Conservation (phyloP, 768 basidiomycete species). For the Psilocybe subaeruginosa region DNA sequence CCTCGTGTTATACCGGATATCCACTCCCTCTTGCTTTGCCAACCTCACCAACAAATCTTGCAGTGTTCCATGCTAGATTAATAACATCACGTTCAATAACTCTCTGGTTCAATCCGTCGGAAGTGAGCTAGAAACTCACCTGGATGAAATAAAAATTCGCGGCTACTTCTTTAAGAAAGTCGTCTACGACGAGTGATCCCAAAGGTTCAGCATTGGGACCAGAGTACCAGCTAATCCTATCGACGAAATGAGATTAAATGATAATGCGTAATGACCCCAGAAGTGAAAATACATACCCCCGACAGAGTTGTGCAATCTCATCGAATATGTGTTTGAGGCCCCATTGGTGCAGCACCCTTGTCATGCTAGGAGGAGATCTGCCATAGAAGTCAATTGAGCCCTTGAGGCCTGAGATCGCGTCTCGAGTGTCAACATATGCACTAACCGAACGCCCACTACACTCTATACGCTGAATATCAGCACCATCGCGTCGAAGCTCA, state of each 20-base stretch:
- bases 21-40: conserved; percentile 49
- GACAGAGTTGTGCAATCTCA: conserved; percentile 36
- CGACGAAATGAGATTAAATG: not conserved
- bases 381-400: not conserved
- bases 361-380: conserved; percentile 59
- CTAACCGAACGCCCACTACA: not conserved
- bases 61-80: conserved; percentile 53
- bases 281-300: conserved; percentile 22
- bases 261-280: not conserved
- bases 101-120: not conserved
- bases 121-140: conserved; percentile 28
- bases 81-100: not conserved
- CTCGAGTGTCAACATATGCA: no score
- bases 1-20: conserved; percentile 42
- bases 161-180: conserved; percentile 29
- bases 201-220: conserved; percentile 48
- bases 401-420: no score
- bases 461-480: not conserved
- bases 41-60: conserved; percentile 48
- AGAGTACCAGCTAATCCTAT: conserved; percentile 22
- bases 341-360: conserved; percentile 58
- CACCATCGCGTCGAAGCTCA: not conserved
- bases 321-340: conserved; percentile 48
- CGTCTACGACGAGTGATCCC: conserved; percentile 45
- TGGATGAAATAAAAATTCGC: conserved; percentile 46